Evolutionary conservation across 1,284 basidiomycete species (phyloP), one percentile per base, ranked within the genome.

Genomic region (Rhodotorula glutinis): DNA sequence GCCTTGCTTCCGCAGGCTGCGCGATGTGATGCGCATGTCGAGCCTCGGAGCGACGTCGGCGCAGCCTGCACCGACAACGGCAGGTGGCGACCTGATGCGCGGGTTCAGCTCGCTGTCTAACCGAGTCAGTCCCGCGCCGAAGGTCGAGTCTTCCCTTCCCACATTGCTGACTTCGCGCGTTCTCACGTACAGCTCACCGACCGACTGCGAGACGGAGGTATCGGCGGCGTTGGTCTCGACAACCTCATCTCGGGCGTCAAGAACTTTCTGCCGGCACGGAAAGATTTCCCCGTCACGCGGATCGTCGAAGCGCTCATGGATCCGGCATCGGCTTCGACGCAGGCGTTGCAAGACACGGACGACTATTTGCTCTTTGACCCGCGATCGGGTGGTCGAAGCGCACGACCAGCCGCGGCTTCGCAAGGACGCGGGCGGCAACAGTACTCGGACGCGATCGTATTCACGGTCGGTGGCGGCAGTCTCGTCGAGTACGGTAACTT

Each of bases 401-500:
- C 66, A 19, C 46, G 62, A 9, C 62, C 62, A 1, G 47, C 62
- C 1, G 66, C 57, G 4, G 80, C 81, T 57, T 57, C 62, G 17
- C 53, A 62, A 16, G 70, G 71, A n/a, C 82, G 86, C 43, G 75
- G 83, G 67, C 84, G 90, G 25, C 90, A 91, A 86, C 85, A 86
- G n/a, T 96, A 93, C 79, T 82, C 83, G 23, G 94, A 98, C 73
- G 88, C 89, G 23, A 86, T 93, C 73, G 90, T 98, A 3, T 99
- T 99, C 75, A 83, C 98, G 21, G 94, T 98, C 1, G 96, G 96
- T 8, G 96, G 96, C 7, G 96, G 93, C 2, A 89, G 92, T 27
- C 96, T 98, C 76, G 92, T 98, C 60, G 96, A 99, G 80, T 97
- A 95, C 76, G 91, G 92, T 11, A 98, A 98, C 78, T 80, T 99